Percentiles rank a stretch among this genome's conserved stretches.
Conservation (phyloP, 2,329 filamentous ascomycete genomes). For the Dactylellina sp. region DNA sequence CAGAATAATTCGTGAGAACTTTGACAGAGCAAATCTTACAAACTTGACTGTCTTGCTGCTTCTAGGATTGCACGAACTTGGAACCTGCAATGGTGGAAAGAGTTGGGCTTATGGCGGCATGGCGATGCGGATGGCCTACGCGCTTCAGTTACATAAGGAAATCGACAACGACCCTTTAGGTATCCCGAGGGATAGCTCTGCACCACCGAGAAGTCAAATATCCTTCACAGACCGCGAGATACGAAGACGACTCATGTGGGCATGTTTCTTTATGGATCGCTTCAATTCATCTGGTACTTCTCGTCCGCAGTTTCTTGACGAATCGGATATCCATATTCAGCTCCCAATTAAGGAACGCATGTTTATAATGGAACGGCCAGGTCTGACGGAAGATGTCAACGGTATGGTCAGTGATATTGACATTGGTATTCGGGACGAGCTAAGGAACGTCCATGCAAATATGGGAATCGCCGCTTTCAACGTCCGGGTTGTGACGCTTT, state of each 20-base stretch:
- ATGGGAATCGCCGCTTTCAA: conserved; percentile 96
- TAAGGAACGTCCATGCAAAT: conserved; percentile 75
- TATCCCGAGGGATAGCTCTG: conserved; percentile 60
- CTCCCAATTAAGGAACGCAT: conserved; percentile 89
- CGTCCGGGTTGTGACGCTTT: conserved; percentile 84
- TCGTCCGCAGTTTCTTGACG: conserved; percentile 87
- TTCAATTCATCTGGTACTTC: conserved; percentile 97
- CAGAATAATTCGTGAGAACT: conserved; percentile 85
- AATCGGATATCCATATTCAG: conserved; percentile 88
- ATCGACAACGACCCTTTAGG: conserved; percentile 81
- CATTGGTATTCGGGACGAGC: conserved; percentile 68
- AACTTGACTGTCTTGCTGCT: conserved; percentile 91
- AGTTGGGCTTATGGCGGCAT: conserved; percentile 97
- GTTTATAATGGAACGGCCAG: conserved; percentile 91
- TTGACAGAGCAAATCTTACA: conserved; percentile 95
- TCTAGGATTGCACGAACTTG: conserved; percentile 92
- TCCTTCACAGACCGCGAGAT: conserved; percentile 96
- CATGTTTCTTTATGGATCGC: conserved; percentile 95
- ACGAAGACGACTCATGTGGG: conserved; percentile 94
- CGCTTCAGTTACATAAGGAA: conserved; percentile 91
- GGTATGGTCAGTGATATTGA: conserved; percentile 76
- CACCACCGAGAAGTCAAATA: conserved; percentile 64
- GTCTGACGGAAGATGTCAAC: conserved; percentile 83
- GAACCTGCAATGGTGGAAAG: conserved; percentile 92
- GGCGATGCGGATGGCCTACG: conserved; percentile 96